Evolutionary conservation across 345 rosid species (phyloP), one percentile per base, ranked within the genome.

Genomic region (Pistacia atlantica): DNA sequence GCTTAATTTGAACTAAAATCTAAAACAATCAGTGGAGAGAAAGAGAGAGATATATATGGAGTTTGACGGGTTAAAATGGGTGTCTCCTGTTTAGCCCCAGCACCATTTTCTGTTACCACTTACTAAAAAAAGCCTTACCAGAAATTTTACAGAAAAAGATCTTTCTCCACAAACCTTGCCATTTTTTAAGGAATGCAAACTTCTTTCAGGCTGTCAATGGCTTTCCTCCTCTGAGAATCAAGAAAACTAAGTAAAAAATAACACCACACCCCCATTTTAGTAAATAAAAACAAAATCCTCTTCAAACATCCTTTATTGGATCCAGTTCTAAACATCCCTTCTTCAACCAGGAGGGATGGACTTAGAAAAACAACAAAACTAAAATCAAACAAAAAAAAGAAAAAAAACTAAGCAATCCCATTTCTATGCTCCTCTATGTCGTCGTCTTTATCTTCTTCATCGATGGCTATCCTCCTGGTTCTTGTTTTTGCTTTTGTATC

Each of bases 301-400:
- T 49, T 71, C 17, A 35, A 35, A 25, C 16, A 69, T 31, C 62
- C 38, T 75, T 58, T 72, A 18, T 42, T 42, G 54, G 66, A 71
- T 42, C 57, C 54, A 51, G 25, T 65, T 73, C 60, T 13, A 51
- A 69, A 22, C 72, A 52, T 56, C 77, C 86, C 82, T 67, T 72
- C 86, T 31, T 70, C 46, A 42, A 42, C 81, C 85, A 86, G 79
- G 86, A 88, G 89, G 88, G 90, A 88, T 88, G 89, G 91, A 84
- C 83, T 87, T 77, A 67, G 88, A 80, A 79, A 80, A 80, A 65
- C 79, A 79, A 73, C 16, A 14, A 49, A 20, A 8, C 18, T 17
- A 20, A 20, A 52, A 69, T 3, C 17, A 28, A 28, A 31, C 17
- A 31, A 1, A 28, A 16, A 17, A 68, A 67, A 37, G 57, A 60